These are phyloP conservation scores for Luffa acutangula DNA, from an alignment of 306 rosid species.

Conservation along the genomic window DNA sequence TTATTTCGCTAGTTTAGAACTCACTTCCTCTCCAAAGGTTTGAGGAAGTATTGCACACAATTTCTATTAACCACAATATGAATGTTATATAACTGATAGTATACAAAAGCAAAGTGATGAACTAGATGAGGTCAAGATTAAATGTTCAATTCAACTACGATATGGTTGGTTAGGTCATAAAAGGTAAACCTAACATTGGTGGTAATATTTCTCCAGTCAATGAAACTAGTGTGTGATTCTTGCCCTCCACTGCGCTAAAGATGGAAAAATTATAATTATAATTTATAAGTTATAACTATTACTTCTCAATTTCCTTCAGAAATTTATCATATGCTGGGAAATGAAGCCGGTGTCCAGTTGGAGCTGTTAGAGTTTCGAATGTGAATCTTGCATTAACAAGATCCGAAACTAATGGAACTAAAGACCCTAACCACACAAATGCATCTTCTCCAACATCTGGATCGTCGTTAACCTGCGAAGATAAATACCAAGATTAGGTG, in stretches of 20 bases:
- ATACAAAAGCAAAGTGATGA: neutral
- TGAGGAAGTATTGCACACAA: neutral
- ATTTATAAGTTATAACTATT: slow-evolving; percentile 10
- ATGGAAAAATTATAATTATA: neutral
- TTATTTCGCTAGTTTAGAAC: neutral
- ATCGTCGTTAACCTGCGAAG: slow-evolving; percentile 44
- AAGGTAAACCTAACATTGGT: neutral
- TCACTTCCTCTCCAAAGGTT: neutral
- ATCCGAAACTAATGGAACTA: slow-evolving; percentile 58
- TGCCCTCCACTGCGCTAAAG: neutral
- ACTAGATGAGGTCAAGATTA: neutral
- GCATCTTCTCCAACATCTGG: slow-evolving; percentile 81
- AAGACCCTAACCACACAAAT: slow-evolving; percentile 78
- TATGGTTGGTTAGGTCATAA: neutral
- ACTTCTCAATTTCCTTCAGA: slow-evolving; percentile 69
- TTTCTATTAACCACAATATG: neutral
- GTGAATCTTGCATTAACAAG: slow-evolving; percentile 71
- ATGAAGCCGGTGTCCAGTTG: slow-evolving; percentile 65
- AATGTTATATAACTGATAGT: neutral
- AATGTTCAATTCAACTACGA: neutral
- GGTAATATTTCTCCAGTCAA: neutral
- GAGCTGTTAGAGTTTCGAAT: slow-evolving; percentile 69
- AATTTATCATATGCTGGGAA: slow-evolving; percentile 71
- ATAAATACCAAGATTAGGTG: neutral
- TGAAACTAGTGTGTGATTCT: neutral